A percentile compares a stretch with the other conserved stretches of the same genome.
phyloP scores from a whole-genome alignment of 805 yeast species.

The Saccharomyces cerevisiae region DNA sequence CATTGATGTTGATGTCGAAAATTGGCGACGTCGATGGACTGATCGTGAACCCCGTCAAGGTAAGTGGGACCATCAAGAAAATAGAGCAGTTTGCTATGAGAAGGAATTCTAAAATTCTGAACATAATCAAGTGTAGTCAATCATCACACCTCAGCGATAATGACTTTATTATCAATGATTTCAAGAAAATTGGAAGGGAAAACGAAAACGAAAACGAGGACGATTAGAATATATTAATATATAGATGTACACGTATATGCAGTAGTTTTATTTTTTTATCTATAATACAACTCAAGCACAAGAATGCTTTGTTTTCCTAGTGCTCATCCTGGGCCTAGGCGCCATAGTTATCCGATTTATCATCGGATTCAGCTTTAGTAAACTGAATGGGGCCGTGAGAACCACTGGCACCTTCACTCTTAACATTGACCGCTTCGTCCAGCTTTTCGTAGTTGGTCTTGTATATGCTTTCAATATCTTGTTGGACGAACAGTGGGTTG shows the following conservation, averaged over 20 bases:
- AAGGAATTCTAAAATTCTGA: constrained; percentile 27
- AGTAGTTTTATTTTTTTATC: not conserved
- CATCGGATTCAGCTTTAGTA: constrained; percentile 28
- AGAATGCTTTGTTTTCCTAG: not conserved
- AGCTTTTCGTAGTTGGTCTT: constrained; percentile 31
- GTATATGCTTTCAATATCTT: constrained; percentile 43
- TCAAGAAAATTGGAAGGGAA: constrained; percentile 11
- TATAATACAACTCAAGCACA: not conserved
- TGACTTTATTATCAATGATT: not conserved
- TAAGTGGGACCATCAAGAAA: constrained; percentile 82
- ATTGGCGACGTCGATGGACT: constrained; percentile 42
- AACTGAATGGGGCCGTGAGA: constrained; percentile 39
- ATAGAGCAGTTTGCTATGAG: constrained; percentile 64
- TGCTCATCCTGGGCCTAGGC: not conserved
- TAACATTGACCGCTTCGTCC: constrained; percentile 11
- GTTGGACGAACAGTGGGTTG: constrained; percentile 49
- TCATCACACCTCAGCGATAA: not conserved
- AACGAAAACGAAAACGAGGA: constrained; percentile 14
- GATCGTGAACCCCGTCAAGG: constrained; percentile 54
- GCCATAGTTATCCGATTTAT: constrained; percentile 2
- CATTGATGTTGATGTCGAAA: constrained; percentile 47
- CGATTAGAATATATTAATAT: not conserved
- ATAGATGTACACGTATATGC: not conserved
- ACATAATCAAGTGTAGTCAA: constrained; percentile 9
- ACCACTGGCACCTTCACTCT: constrained; percentile 1